Base-by-base conservation (phyloP, 306 rosid species). In the Cicer cuneatum region DNA sequence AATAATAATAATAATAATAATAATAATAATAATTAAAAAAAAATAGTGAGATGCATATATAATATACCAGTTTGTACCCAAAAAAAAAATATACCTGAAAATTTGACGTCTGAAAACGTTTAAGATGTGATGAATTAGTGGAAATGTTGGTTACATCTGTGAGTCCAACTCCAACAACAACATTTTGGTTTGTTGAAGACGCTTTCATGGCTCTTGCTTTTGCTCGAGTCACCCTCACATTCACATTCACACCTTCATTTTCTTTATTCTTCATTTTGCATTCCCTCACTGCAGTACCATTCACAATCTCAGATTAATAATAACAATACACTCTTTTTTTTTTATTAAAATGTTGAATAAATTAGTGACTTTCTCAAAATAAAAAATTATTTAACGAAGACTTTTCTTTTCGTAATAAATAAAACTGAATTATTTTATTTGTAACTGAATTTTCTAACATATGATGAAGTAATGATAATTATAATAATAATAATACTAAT, bases 181-280 rank as follows among this genome's bases (percentile, higher is more conserved):
- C 81, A 2, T 15, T 6, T 38, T 64, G 73, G 80, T 93, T 66
- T 52, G 81, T 11, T 70, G 88, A 79, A 47, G 87, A 53, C 1
- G 57, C 72, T 60, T 67, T 83, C 72, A 88, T 46, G 38, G 82
- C 89, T 86, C 83, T 91, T 18, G 92, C 87, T 78, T 91, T 82
- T 58, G 98, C 90, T 75, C 97, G 76, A 39, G 98, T 94, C 66
- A 94, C 72, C 57, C 98, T 82, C 59, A 71, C 38, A 52, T 10
- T 59, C 18, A 11, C 41, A 12, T 10, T 59, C 18, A 11, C 41
- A 12, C 59, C 33, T 29, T 29, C 56, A 65, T 83, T 83, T 75
- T 86, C 96, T 61, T 80, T 83, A 14, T 69, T 80, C 98, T 69
- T 80, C 98, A 90, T 94, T 61, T 84, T 72, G 83, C 74, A 37